A percentile compares a stretch with the other conserved stretches of the same genome.
phyloP scores from a whole-genome alignment of 2,329 filamentous ascomycete species.

The Ophiostoma sp. region DNA sequence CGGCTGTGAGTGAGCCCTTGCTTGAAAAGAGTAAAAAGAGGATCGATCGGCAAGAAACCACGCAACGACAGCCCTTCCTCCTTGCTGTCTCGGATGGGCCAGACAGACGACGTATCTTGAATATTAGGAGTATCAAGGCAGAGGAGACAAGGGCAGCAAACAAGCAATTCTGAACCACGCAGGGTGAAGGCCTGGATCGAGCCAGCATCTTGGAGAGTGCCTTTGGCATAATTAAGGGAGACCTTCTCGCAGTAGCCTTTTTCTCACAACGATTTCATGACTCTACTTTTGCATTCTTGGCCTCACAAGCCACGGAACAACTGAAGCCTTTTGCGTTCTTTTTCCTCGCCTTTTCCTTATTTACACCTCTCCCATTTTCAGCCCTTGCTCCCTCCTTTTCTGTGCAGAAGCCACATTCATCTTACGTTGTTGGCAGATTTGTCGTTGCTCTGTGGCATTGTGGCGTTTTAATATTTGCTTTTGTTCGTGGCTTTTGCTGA shows the following conservation, averaged over 20 bases:
- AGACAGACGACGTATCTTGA: not conserved
- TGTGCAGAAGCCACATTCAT: not conserved
- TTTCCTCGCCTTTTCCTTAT: not conserved
- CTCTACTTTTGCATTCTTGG: not conserved
- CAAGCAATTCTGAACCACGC: not conserved
- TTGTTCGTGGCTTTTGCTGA: not conserved
- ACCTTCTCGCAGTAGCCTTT: not conserved
- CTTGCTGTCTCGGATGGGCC: not conserved
- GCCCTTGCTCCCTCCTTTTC: not conserved
- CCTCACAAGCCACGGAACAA: not conserved
- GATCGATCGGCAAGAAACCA: not conserved
- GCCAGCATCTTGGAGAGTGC: not conserved
- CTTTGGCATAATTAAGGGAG: not conserved
- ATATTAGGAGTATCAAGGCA: not conserved
- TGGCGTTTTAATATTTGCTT: slow-evolving; percentile 1
- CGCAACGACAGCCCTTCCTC: not conserved
- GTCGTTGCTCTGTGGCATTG: slow-evolving; percentile 1
- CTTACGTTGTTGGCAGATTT: not conserved
- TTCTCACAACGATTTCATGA: not conserved
- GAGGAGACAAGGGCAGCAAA: not conserved
- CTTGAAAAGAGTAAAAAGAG: not conserved
- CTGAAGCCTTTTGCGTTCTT: not conserved
- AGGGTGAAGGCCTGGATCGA: not conserved
- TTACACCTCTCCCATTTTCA: not conserved
- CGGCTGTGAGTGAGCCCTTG: not conserved